A percentile compares a stretch with the other conserved stretches of the same genome.
Evolutionary conservation across 371 early-diverging fungal genomes (phyloP).

Genomic region (Batkoa obscura): DNA sequence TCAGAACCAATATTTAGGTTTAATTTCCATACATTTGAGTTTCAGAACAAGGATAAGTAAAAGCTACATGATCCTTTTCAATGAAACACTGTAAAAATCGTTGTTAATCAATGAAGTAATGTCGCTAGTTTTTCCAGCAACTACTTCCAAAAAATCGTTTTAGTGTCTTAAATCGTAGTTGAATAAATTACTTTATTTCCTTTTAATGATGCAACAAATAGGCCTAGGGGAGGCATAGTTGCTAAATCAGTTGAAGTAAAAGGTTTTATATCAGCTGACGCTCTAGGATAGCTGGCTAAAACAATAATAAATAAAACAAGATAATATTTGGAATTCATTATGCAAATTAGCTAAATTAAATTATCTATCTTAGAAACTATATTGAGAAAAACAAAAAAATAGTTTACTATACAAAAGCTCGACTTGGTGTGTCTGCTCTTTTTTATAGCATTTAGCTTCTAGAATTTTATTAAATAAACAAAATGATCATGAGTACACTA

Average conservation of each 20-base stretch:
- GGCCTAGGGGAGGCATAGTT: constrained; percentile 25
- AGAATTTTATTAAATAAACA: too few species aligned
- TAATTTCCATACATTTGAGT: constrained; percentile 20
- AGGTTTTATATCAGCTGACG: not conserved
- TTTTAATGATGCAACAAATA: constrained; percentile 22
- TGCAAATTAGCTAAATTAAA: too few species aligned
- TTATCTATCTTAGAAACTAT: too few species aligned
- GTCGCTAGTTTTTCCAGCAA: constrained; percentile 10
- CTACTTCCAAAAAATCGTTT: constrained; percentile 20
- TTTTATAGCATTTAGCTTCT: too few species aligned
- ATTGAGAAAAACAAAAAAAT: too few species aligned
- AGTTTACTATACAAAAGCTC: too few species aligned
- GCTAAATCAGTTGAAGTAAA: constrained; percentile 27
- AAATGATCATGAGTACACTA: too few species aligned
- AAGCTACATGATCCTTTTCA: constrained; percentile 26
- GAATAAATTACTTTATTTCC: constrained; percentile 25
- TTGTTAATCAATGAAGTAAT: constrained; percentile 14
- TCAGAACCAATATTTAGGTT: constrained; percentile 20
- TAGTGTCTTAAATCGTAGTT: constrained; percentile 21
- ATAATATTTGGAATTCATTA: too few species aligned
- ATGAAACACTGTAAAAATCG: constrained; percentile 22
- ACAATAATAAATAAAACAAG: too few species aligned
- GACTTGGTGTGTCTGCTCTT: too few species aligned
- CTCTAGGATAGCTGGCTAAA: too few species aligned
- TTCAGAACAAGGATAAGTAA: constrained; percentile 21